These are phyloP conservation scores for Irpex sp. DNA, from an alignment of 1,284 basidiomycete genomes.

Conservation along the genomic window DNA sequence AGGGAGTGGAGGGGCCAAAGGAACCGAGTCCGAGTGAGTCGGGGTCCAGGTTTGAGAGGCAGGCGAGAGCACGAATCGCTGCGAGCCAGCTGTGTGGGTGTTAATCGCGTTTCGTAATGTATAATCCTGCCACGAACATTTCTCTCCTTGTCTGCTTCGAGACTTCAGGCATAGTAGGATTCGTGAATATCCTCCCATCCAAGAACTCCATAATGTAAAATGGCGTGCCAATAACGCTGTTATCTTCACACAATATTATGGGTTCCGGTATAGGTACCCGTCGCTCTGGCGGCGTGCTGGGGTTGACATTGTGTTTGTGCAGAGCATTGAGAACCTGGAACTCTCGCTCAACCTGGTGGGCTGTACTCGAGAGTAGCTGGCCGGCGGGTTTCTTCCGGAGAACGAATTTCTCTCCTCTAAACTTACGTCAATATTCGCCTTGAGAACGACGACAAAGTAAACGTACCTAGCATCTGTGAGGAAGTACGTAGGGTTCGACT, in stretches of 20 bases:
- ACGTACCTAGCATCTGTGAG: conserved; percentile 64
- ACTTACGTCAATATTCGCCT: background rate
- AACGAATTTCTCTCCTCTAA: conserved; percentile 66
- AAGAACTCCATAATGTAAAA: conserved; percentile 97
- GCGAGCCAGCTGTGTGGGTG: conserved; percentile 60
- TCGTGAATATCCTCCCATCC: conserved; percentile 89
- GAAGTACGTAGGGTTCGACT: conserved; percentile 97
- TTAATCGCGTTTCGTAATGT: background rate
- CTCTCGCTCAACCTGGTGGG: conserved; percentile 93
- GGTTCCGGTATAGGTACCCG: conserved; percentile 85
- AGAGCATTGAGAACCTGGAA: conserved; percentile 77
- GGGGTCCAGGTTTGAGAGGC: conserved; percentile 71
- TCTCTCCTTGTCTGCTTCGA: conserved; percentile 55
- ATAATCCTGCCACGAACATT: conserved; percentile 46
- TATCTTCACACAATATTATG: conserved; percentile 79
- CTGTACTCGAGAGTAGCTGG: conserved; percentile 78
- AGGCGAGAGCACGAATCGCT: conserved; percentile 68
- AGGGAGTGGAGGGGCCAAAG: conserved; percentile 77
- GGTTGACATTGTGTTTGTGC: conserved; percentile 62
- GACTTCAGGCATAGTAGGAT: conserved; percentile 72
- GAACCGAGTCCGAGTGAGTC: conserved; percentile 61
- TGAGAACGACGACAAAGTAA: conserved; percentile 3
- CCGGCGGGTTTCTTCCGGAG: conserved; percentile 94
- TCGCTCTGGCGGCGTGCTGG: conserved; percentile 42
- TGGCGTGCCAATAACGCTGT: conserved; percentile 73